Base-by-base conservation (phyloP, 148 eudicot species). In the Rhododendron ovatum region DNA sequence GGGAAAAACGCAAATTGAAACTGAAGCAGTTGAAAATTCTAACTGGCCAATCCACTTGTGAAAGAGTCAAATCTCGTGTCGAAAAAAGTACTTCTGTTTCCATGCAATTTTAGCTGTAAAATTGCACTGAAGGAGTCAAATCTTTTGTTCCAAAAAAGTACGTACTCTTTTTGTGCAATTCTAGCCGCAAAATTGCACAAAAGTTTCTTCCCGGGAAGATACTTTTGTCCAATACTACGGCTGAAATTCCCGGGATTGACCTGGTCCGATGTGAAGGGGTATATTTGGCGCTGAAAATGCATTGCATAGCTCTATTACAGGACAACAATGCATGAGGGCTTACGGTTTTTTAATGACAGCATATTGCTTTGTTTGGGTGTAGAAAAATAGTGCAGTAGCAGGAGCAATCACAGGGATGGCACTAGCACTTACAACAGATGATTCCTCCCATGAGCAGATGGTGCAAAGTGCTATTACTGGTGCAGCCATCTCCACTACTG, bases 391-490 rank as follows among this genome's bases (percentile, higher is more conserved):
- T 81, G 98, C 96, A 0, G 88, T 95, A n/a, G 99, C 99, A 0
- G 99, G 99, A 89, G 99, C 99, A 35, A 37, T 97, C 8, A 95
- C 98, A 0, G 98, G 99, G 20, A 90, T 93, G 81, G 94, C 98
- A 3, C 39, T 95, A 22, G 95, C 99, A 11, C 59, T 95, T 83
- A 95, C 96, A 14, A 51, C 95, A 0, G 94, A 94, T 1, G 90
- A 90, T 53, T 87, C 93, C 10, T 92, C 95, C n/a, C 99, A 94
- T 61, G 98, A 95, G 87, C 98, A 95, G 75, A 90, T 97, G 18
- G 95, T 97, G 93, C 98, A 95, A 61, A 94, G 94, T 9, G 99
- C 99, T 9, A 94, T 95, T 43, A 95, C 98, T 1, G 98, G 99
- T 65, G 99, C 99, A 15, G 99, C 99, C 26, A 82, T 97, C 79